Percentiles rank a stretch among this genome's conserved stretches.
These are phyloP conservation scores for Emergomyces orientalis DNA, from an alignment of 2,329 filamentous ascomycete genomes.

Conservation along the genomic window DNA sequence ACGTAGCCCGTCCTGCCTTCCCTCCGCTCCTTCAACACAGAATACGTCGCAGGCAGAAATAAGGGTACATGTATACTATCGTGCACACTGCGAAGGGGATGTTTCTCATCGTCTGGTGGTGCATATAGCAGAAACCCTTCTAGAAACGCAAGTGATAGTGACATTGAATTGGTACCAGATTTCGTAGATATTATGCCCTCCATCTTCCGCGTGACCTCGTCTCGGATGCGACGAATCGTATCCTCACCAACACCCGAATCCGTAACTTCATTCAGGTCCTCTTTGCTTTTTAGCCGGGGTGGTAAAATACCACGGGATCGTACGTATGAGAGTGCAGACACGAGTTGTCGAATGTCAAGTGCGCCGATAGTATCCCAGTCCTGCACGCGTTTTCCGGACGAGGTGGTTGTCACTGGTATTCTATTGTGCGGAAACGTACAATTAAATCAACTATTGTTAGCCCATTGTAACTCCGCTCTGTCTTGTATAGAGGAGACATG, in stretches of 20 bases:
- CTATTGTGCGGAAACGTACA: slow-evolving; percentile 17
- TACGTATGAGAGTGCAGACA: slow-evolving; percentile 59
- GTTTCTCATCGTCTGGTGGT: slow-evolving; percentile 24
- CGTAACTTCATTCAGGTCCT: slow-evolving; percentile 49
- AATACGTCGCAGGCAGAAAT: slow-evolving; percentile 63
- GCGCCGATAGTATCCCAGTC: slow-evolving; percentile 90
- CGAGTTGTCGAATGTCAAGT: slow-evolving; percentile 61
- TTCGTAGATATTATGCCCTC: not conserved
- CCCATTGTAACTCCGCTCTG: not conserved
- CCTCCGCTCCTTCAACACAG: slow-evolving; percentile 32
- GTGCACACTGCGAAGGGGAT: slow-evolving; percentile 25
- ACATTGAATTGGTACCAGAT: not conserved
- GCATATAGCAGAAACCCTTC: slow-evolving; percentile 86
- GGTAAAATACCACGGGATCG: slow-evolving; percentile 51
- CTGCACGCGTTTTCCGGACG: slow-evolving; percentile 49
- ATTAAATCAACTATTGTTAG: not conserved
- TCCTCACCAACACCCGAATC: slow-evolving; percentile 29
- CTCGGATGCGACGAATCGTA: slow-evolving; percentile 21
- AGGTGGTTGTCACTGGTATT: slow-evolving; percentile 40
- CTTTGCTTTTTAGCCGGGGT: slow-evolving; percentile 45
- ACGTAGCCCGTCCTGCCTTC: slow-evolving; percentile 39
- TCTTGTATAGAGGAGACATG: not conserved
- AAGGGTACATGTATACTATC: slow-evolving; percentile 59
- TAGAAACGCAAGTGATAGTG: slow-evolving; percentile 55
- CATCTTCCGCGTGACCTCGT: slow-evolving; percentile 20